These are phyloP conservation scores for Scutellaria baicalensis DNA, from an alignment of 257 asterid species.

Conservation along the genomic window DNA sequence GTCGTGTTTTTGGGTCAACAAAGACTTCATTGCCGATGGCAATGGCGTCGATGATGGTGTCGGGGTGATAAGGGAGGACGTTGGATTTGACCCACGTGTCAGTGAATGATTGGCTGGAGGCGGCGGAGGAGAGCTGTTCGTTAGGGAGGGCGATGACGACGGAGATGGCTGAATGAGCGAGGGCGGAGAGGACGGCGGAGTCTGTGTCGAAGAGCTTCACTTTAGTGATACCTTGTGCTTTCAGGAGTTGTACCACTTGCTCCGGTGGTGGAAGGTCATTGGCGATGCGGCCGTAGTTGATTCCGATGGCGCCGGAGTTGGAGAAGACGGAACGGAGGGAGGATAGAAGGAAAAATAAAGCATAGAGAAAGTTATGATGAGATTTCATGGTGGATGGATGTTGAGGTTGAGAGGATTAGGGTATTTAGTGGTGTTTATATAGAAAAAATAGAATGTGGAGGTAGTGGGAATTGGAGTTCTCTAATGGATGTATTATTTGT, in stretches of 20 bases:
- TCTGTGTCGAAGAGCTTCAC: slow-evolving; percentile 71
- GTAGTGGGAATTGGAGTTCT: no score
- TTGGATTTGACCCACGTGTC: slow-evolving; percentile 75
- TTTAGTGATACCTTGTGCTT: slow-evolving; percentile 40
- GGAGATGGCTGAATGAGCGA: slow-evolving; percentile 60
- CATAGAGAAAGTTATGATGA: not conserved
- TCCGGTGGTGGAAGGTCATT: slow-evolving; percentile 64
- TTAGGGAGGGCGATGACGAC: slow-evolving; percentile 73
- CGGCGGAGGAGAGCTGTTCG: slow-evolving; percentile 68
- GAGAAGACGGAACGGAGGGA: slow-evolving; percentile 2
- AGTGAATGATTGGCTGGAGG: slow-evolving; percentile 44
- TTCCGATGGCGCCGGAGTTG: slow-evolving; percentile 47
- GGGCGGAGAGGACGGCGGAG: slow-evolving; percentile 58
- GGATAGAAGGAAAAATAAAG: not conserved
- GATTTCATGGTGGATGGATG: no score
- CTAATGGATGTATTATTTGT: no score
- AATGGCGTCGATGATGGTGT: slow-evolving; percentile 53
- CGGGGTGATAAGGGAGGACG: slow-evolving; percentile 46
- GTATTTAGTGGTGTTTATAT: no score
- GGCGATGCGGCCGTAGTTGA: slow-evolving; percentile 91
- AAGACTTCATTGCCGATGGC: slow-evolving; percentile 88
- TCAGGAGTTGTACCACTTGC: slow-evolving; percentile 68
- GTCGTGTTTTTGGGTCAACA: slow-evolving; percentile 54
- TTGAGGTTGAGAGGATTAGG: no score
- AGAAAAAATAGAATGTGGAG: no score